These are phyloP conservation scores for Aspergillus eucalypticola DNA, from an alignment of 2,329 filamentous ascomycete species.

Conservation along the genomic window DNA sequence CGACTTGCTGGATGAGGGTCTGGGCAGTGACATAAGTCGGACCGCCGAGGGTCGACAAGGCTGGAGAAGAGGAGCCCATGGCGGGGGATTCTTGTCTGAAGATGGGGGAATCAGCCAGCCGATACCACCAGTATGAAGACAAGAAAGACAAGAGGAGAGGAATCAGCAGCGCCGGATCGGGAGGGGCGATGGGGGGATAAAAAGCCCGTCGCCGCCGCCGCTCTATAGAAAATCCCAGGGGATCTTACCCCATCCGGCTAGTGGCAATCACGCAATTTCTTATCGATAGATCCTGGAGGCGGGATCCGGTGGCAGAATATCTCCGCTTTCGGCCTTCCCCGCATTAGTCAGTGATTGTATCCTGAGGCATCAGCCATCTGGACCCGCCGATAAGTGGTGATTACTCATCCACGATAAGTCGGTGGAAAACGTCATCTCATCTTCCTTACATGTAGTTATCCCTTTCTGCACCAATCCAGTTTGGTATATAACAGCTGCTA, in stretches of 20 bases:
- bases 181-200: constrained; percentile 15
- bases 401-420: not conserved
- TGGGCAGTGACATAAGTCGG: constrained; percentile 93
- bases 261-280: constrained; percentile 40
- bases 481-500: not conserved
- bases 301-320: constrained; percentile 19
- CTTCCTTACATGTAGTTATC: not conserved
- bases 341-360: constrained; percentile 20
- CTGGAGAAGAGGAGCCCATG: constrained; percentile 41
- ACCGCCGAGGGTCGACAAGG: constrained; percentile 67
- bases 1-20: constrained; percentile 90
- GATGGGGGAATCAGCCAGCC: constrained; percentile 22
- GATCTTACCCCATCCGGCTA: constrained; percentile 33
- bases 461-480: not conserved
- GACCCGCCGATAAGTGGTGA: not conserved
- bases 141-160: constrained; percentile 24
- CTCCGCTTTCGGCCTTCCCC: constrained; percentile 23
- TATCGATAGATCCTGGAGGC: constrained; percentile 24
- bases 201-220: constrained; percentile 18
- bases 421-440: constrained; percentile 11
- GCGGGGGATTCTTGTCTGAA: constrained; percentile 27
- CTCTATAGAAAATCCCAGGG: constrained; percentile 33
- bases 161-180: constrained; percentile 22
- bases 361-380: constrained; percentile 5
- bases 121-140: constrained; percentile 26